phyloP scores from a whole-genome alignment of 441 rosid genomes.

The Breynia disticha region DNA sequence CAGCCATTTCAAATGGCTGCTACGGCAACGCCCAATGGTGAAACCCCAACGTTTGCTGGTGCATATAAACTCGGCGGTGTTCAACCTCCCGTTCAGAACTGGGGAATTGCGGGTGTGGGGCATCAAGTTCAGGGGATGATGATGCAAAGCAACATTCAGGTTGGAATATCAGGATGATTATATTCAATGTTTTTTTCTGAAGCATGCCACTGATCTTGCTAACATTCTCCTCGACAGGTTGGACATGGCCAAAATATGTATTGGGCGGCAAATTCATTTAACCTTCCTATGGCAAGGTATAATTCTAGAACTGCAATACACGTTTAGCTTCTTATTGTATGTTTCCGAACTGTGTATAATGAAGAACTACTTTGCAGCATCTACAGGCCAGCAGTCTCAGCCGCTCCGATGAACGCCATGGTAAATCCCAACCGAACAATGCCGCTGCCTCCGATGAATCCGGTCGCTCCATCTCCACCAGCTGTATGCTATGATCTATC shows the following conservation, averaged over 20 bases:
- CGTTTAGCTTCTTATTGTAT: too few relatives aligned
- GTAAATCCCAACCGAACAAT: constrained; percentile 13
- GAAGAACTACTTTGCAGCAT: constrained; percentile 24
- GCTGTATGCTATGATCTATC: constrained; percentile 41
- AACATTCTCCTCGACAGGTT: constrained; percentile 24
- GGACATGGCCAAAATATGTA: constrained; percentile 26
- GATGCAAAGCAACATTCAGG: constrained; percentile 31
- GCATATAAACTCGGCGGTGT: constrained; percentile 14
- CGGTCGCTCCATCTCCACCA: constrained; percentile 25
- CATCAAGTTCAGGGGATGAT: constrained; percentile 35
- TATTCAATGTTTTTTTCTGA: not conserved
- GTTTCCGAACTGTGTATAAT: too few relatives aligned
- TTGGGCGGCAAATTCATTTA: constrained; percentile 23
- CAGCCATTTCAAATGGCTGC: constrained; percentile 23
- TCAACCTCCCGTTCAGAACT: constrained; percentile 17
- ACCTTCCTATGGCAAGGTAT: constrained; percentile 35
- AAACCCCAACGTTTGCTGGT: constrained; percentile 15
- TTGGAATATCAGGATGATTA: constrained; percentile 15
- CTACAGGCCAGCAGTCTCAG: constrained; percentile 16
- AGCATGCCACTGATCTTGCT: constrained; percentile 9
- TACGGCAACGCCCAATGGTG: constrained; percentile 18
- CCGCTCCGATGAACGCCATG: constrained; percentile 25
- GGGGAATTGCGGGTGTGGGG: constrained; percentile 19
- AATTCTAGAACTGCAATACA: not conserved
- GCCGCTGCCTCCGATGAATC: constrained; percentile 18